Conservation (phyloP, 352 stramenopile genomes). For the Phytophthora pseudosyringae region DNA sequence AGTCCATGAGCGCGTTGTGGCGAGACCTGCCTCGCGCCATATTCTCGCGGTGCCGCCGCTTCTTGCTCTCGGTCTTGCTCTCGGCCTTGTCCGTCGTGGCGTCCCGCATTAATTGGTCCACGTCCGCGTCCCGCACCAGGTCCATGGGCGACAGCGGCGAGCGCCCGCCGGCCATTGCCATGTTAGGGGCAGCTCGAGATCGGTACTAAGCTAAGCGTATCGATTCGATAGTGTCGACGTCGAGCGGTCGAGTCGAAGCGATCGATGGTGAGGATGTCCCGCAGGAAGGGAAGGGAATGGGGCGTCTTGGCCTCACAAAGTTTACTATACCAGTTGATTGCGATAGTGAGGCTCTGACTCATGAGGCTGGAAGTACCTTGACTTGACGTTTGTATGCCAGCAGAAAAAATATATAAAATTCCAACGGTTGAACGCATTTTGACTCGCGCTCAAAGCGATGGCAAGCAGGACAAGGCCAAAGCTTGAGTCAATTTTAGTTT, state of each 20-base stretch:
- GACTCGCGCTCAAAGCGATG: too few species aligned
- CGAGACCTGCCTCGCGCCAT: slow-evolving; percentile 39
- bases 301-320: slow-evolving; percentile 15
- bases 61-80: slow-evolving; percentile 33
- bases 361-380: slow-evolving; percentile 1
- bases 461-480: too few species aligned
- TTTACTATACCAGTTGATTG: slow-evolving; percentile 24
- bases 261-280: slow-evolving; percentile 22
- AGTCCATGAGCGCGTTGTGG: slow-evolving; percentile 33
- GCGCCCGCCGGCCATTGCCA: slow-evolving; percentile 16
- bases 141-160: slow-evolving; percentile 28
- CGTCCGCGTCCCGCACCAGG: slow-evolving; percentile 4
- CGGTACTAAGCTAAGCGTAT: too few species aligned
- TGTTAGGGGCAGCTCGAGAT: not conserved
- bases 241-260: slow-evolving; percentile 7
- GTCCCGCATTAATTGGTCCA: slow-evolving; percentile 14
- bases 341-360: slow-evolving; percentile 17
- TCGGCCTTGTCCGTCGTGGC: slow-evolving; percentile 4
- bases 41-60: slow-evolving; percentile 32
- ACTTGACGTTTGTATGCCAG: slow-evolving; percentile 15
- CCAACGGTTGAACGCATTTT: too few species aligned
- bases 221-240: not conserved
- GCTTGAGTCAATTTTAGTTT: too few species aligned
- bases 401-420: not conserved
- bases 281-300: slow-evolving; percentile 11